These are phyloP conservation scores for Nitzschia inconspicua DNA, from an alignment of 108 stramenopile genomes.

Conservation along the genomic window DNA sequence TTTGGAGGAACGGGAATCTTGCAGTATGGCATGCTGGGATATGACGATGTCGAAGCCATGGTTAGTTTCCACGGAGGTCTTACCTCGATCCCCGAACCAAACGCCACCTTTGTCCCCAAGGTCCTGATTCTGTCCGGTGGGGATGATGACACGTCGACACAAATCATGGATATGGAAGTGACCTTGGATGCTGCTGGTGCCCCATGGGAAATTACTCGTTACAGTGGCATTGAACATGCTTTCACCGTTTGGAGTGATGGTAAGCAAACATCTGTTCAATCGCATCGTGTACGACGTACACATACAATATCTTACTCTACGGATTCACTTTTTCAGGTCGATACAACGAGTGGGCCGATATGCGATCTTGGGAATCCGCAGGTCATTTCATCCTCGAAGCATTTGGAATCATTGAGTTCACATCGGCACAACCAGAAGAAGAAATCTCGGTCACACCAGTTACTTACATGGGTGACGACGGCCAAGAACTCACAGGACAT, in stretches of 20 bases:
- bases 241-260: conserved; percentile 37
- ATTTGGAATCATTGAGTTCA: conserved; percentile 19
- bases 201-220: conserved; percentile 46
- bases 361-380: conserved; percentile 38
- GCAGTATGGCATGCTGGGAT: conserved; percentile 14
- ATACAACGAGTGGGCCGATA: conserved; percentile 43
- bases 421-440: background rate
- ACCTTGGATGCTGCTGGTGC: conserved; percentile 13
- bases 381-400: conserved; percentile 16
- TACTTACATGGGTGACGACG: conserved; percentile 13
- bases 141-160: conserved; percentile 27
- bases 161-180: conserved; percentile 23
- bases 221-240: conserved; percentile 38
- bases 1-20: conserved; percentile 46
- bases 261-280: background rate
- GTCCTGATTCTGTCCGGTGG: conserved; percentile 38
- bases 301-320: background rate
- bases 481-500: conserved; percentile 10
- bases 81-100: conserved; percentile 19
- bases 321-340: background rate
- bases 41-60: conserved; percentile 19
- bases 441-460: background rate
- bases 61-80: conserved; percentile 42
- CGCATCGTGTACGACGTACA: background rate
- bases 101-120: conserved; percentile 1